Evolutionary conservation across 768 basidiomycete genomes (phyloP), one percentile per base, ranked within the genome.

Genomic region (Lentinula detonsa): DNA sequence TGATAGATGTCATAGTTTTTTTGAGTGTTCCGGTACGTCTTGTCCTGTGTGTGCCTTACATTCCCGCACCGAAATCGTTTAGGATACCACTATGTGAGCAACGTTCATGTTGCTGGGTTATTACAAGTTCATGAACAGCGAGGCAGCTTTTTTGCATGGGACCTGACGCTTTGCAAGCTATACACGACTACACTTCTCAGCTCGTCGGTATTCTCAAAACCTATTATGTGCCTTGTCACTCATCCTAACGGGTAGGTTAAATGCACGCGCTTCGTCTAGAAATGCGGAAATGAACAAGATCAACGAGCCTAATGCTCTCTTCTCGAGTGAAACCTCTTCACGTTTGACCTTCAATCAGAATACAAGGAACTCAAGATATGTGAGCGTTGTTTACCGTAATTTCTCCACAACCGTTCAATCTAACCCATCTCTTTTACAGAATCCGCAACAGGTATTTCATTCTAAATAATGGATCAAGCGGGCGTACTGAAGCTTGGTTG

Each of bases 11-110:
- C n/a, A 60, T 60, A 3, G 59, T 60, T 15, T 60, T 60, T 15
- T n/a, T 60, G 31, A 60, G 59, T 42, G 59, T 60, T 52, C 37
- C 59, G 18, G 59, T 60, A 43, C 4, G 59, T 60, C 34, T 21
- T 59, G 49, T 28, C 15, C 21, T 13, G 21, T 21, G 8, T 16
- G 5, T 31, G 6, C 16, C 43, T 7, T 35, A 11, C 15, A 40
- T 49, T 34, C 9, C 13, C 35, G 42, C 15, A 49, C 10, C 8
- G 18, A n/a, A 33, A 6, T 4, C 50, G 43, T 31, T 28, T 16
- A 60, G 59, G 9, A 60, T 21, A 52, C 59, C 11, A 59, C 49
- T 13, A 51, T 59, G 59, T 51, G 34, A 51, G 49, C 15, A n/a
- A 49, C 21, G 5, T 21, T 16, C 48, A 11, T 23, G 8, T 23